phyloP scores from a whole-genome alignment of 805 yeast genomes.

The Teunomyces kruisii region DNA sequence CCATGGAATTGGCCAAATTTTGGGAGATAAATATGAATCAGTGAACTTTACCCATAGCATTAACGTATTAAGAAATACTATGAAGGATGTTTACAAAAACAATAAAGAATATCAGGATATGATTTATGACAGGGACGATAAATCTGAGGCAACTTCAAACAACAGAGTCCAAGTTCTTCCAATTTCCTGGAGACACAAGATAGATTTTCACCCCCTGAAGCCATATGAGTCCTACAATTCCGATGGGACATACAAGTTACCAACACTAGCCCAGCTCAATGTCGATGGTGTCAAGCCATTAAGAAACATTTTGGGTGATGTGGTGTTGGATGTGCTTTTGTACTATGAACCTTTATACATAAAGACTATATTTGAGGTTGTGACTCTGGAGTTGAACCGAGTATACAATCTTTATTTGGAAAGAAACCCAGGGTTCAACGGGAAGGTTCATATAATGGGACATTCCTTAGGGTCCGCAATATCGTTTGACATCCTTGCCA shows the following conservation, averaged over 20 bases:
- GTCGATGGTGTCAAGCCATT: conserved; percentile 76
- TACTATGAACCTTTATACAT: conserved; percentile 70
- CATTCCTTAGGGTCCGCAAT: conserved; percentile 93
- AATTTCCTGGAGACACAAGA: conserved; percentile 84
- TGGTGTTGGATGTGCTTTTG: conserved; percentile 76
- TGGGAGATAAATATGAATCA: conserved; percentile 75
- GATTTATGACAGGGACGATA: conserved; percentile 22
- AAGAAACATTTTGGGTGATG: conserved; percentile 81
- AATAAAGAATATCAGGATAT: conserved; percentile 39
- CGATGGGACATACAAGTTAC: conserved; percentile 47
- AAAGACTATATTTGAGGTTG: conserved; percentile 59
- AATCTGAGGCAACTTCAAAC: conserved; percentile 27
- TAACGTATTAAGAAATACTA: conserved; percentile 58
- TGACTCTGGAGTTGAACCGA: conserved; percentile 60
- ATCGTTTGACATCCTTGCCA: conserved; percentile 67
- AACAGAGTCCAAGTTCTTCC: conserved; percentile 83
- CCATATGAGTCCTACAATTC: conserved; percentile 34
- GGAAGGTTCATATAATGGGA: conserved; percentile 80
- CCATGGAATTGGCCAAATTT: conserved; percentile 92
- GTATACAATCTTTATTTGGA: conserved; percentile 58
- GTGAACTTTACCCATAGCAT: conserved; percentile 87
- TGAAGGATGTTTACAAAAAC: conserved; percentile 49
- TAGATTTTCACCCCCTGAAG: conserved; percentile 57
- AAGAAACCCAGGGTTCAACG: conserved; percentile 71
- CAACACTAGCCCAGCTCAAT: conserved; percentile 69